These are phyloP conservation scores for Pezicula neosporulosa DNA, from an alignment of 2,329 filamentous ascomycete species.

Conservation along the genomic window DNA sequence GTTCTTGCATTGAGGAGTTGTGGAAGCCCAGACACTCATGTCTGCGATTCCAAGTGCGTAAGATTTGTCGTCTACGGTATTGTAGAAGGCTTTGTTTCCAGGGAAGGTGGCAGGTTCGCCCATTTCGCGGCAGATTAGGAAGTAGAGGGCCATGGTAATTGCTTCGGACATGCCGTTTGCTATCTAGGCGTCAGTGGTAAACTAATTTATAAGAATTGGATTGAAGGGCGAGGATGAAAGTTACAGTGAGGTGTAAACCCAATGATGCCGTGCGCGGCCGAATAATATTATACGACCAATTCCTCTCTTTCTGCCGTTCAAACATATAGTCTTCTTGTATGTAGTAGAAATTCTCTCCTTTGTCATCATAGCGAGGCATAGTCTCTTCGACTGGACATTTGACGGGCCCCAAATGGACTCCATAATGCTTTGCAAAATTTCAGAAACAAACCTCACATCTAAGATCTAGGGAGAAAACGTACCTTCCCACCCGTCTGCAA, in stretches of 20 bases:
- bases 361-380: background rate
- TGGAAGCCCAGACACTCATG: background rate
- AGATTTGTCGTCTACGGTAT: background rate
- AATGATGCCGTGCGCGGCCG: background rate
- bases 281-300: background rate
- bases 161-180: background rate
- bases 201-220: background rate
- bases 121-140: background rate
- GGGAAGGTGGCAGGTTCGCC: background rate
- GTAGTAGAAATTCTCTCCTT: background rate
- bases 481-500: conserved; percentile 8
- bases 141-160: background rate
- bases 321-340: background rate
- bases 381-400: background rate
- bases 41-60: background rate
- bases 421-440: conserved; percentile 39
- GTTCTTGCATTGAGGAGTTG: background rate
- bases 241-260: background rate
- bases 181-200: background rate
- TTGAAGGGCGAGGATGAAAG: background rate
- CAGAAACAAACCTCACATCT: too few species aligned
- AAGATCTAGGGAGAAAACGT: conserved; percentile 18
- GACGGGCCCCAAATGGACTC: conserved; percentile 44
- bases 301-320: background rate
- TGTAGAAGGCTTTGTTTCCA: background rate